phyloP scores from a whole-genome alignment of 2,329 filamentous ascomycete species.

The Exophiala sp. region DNA sequence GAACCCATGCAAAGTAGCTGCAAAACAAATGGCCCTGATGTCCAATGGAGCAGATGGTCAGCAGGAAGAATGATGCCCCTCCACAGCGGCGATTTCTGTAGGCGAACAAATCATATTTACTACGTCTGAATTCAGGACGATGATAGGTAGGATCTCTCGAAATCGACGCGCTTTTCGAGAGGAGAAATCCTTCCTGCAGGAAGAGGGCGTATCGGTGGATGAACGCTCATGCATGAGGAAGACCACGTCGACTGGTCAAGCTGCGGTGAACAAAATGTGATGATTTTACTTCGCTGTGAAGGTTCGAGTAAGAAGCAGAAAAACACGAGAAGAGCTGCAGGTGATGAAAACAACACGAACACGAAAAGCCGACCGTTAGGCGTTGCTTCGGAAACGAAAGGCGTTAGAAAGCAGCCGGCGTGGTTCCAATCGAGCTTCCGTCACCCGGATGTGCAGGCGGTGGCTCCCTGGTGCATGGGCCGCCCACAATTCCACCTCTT shows the following conservation, averaged over 20 bases:
- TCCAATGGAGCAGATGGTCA: constrained; percentile 16
- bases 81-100: constrained; percentile 7
- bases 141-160: constrained; percentile 21
- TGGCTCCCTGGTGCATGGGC: neutral
- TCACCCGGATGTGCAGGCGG: neutral
- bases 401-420: neutral
- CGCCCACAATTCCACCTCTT: neutral
- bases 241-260: constrained; percentile 13
- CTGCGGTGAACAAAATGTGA: constrained; percentile 19
- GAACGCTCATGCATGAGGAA: constrained; percentile 10
- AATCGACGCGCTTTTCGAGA: constrained; percentile 15
- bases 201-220: neutral
- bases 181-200: neutral
- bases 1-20: constrained; percentile 3
- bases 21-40: constrained; percentile 15
- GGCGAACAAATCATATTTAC: constrained; percentile 16
- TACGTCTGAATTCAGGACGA: constrained; percentile 2
- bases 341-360: constrained; percentile 20
- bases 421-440: neutral
- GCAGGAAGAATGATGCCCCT: constrained; percentile 10
- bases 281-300: constrained; percentile 1
- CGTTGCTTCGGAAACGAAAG: constrained; percentile 20
- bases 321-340: neutral
- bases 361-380: neutral
- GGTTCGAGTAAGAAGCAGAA: constrained; percentile 3